These are phyloP conservation scores for Collybia sp. DNA, from an alignment of 768 basidiomycete genomes.

Conservation along the genomic window DNA sequence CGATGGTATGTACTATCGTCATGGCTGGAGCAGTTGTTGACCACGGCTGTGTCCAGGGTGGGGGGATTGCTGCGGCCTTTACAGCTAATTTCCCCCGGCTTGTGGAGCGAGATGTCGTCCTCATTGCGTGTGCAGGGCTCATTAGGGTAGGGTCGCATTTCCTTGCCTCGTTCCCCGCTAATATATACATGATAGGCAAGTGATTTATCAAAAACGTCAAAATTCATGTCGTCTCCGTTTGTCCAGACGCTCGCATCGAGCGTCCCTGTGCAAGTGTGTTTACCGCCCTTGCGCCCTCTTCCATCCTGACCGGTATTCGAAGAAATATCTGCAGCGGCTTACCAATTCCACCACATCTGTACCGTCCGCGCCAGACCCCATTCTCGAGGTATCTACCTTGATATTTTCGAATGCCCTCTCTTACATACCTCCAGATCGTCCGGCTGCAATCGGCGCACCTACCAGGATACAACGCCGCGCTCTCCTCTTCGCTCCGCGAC, in stretches of 20 bases:
- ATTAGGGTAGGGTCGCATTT: constrained; percentile 44
- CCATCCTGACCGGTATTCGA: neutral
- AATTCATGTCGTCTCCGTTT: constrained; percentile 74
- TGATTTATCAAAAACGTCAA: constrained; percentile 70
- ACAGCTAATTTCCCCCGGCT: constrained; percentile 68
- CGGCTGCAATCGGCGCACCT: constrained; percentile 77
- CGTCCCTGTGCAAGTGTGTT: constrained; percentile 51
- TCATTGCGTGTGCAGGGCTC: constrained; percentile 68
- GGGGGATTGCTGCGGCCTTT: constrained; percentile 69
- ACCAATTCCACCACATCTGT: constrained; percentile 25
- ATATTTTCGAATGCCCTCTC: neutral
- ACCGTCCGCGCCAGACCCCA: constrained; percentile 20
- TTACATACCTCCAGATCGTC: constrained; percentile 45
- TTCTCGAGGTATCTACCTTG: constrained; percentile 34
- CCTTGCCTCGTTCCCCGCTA: neutral
- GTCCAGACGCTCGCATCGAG: constrained; percentile 66
- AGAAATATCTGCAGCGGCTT: constrained; percentile 52
- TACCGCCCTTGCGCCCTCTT: neutral
- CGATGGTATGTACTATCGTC: constrained; percentile 51
- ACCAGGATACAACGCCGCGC: constrained; percentile 66
- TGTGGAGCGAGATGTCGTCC: constrained; percentile 56
- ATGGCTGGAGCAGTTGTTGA: neutral
- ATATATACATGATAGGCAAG: constrained; percentile 32
- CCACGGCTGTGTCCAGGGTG: constrained; percentile 46
- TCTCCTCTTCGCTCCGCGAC: constrained; percentile 72